Base-by-base conservation (phyloP, 2,329 filamentous ascomycete genomes). In the Daldinia eschscholtzii region DNA sequence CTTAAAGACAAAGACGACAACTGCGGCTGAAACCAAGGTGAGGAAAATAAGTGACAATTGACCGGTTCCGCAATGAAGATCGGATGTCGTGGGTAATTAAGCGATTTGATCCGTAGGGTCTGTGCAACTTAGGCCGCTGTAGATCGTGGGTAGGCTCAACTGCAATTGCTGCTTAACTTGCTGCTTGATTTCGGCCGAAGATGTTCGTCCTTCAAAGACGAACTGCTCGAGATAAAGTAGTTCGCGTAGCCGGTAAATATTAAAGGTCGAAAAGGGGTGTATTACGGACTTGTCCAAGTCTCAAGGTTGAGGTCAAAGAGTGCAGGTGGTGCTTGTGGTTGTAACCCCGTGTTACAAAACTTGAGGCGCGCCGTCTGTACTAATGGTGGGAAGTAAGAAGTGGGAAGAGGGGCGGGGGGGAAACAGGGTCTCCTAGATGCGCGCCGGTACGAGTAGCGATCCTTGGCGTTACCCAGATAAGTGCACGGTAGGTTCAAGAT, bases 1-100 rank as follows among this genome's bases (percentile, higher is more conserved):
- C 20, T 23, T 58, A 59, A 72, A 61, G 61, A 76, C 73, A 75
- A 76, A 76, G 74, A 71, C 64, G n/a, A 57, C 37, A 15, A 53
- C 35, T 48, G 41, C 41, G 12, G 59, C 23, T 64, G 41, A 61
- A 33, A 61, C 23, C 15, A 44, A n/a, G 55, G 60, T 55, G 52
- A 64, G 60, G 46, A 15, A 35, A 66, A 65, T 5, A 48, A 44
- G 39, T 37, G 61, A 57, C 57, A 52, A 70, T 60, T 64, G 71
- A 72, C 67, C 68, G 70, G 70, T 68, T 66, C 57, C 57, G 55
- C 46, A 57, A 56, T 55, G 62, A 42, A 66, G 67, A 60, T 62
- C 42, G 61, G 71, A 64, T 61, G 39, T 46, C 56, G 55, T 59
- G 53, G 57, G 33, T 18, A 56, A 61, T 13, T 39, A 57, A 64